Evolutionary conservation across 352 stramenopile species (phyloP).

Genomic region (Peronospora tabacina): DNA sequence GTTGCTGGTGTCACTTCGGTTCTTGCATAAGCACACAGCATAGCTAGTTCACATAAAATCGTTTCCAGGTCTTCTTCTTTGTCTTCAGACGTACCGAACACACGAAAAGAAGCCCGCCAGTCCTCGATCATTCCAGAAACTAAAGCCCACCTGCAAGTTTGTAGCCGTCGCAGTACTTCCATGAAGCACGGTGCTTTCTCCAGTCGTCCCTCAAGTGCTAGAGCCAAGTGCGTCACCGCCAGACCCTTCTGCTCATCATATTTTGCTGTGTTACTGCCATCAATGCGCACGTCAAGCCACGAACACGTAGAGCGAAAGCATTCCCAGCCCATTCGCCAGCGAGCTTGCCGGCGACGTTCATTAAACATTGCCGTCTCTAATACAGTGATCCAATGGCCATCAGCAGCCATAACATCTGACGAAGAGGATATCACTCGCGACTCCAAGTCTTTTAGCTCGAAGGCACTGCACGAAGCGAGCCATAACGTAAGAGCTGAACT

Average conservation of each 20-base stretch:
- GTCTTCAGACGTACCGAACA: constrained; percentile 4
- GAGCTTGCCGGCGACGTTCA: constrained; percentile 21
- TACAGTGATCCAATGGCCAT: constrained; percentile 22
- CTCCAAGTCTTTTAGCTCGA: constrained; percentile 25
- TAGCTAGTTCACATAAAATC: constrained; percentile 33
- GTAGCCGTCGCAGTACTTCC: constrained; percentile 32
- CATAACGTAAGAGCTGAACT: constrained; percentile 14
- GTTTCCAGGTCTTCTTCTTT: constrained; percentile 14
- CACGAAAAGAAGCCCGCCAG: constrained; percentile 29
- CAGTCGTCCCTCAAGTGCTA: constrained; percentile 58
- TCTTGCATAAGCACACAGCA: constrained; percentile 42
- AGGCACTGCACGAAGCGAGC: constrained; percentile 31
- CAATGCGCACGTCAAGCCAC: constrained; percentile 45
- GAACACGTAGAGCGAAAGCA: constrained; percentile 53
- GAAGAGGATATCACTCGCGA: constrained; percentile 11
- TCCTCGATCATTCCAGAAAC: constrained; percentile 37
- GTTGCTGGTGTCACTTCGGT: constrained; percentile 14
- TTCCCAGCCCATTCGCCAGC: constrained; percentile 56
- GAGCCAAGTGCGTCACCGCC: constrained; percentile 33
- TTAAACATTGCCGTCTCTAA: constrained; percentile 31
- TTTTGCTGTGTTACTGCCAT: constrained; percentile 15
- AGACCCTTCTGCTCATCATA: constrained; percentile 11
- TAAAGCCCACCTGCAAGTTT: constrained; percentile 19
- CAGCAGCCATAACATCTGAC: background rate
- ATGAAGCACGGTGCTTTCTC: constrained; percentile 25